These are phyloP conservation scores for Bryum argenteum DNA, from an alignment of 225 moss, liverwort and hornwort genomes.

Conservation along the genomic window DNA sequence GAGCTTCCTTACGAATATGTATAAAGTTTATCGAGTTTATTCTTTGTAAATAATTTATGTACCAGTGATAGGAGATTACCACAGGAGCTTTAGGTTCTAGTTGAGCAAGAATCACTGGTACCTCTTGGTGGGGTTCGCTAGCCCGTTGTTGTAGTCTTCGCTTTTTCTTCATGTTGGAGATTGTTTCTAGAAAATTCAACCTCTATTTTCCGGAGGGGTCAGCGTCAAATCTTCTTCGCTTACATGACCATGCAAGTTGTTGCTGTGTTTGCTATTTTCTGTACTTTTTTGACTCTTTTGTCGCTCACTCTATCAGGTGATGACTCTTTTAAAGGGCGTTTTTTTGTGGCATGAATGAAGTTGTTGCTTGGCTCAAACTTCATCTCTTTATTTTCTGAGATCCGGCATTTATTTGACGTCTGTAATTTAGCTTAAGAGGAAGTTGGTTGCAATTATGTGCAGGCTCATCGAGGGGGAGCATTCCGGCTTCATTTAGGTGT, in stretches of 20 bases:
- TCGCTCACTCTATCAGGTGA: background rate
- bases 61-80: background rate
- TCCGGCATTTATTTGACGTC: background rate
- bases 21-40: conserved; percentile 16
- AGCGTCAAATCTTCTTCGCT: background rate
- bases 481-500: background rate
- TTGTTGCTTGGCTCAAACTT: conserved; percentile 13
- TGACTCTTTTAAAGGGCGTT: background rate
- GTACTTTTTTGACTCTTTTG: background rate
- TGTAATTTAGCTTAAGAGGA: background rate
- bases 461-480: background rate
- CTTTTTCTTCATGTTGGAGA: conserved; percentile 11
- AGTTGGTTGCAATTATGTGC: background rate
- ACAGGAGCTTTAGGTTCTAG: conserved; percentile 15
- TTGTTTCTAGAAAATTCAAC: conserved; percentile 10
- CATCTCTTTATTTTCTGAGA: conserved; percentile 4
- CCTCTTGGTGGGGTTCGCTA: conserved; percentile 13
- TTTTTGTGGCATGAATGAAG: background rate
- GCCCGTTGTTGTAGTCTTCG: conserved; percentile 15
- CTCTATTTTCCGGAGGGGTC: background rate
- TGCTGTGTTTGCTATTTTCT: conserved; percentile 16
- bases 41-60: conserved; percentile 19
- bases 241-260: background rate
- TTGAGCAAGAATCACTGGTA: conserved; percentile 15
- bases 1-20: conserved; percentile 15